A percentile compares a stretch with the other conserved stretches of the same genome.
Evolutionary conservation across 2,329 filamentous ascomycete genomes (phyloP).

Genomic region (Sodiomyces alkalinus): DNA sequence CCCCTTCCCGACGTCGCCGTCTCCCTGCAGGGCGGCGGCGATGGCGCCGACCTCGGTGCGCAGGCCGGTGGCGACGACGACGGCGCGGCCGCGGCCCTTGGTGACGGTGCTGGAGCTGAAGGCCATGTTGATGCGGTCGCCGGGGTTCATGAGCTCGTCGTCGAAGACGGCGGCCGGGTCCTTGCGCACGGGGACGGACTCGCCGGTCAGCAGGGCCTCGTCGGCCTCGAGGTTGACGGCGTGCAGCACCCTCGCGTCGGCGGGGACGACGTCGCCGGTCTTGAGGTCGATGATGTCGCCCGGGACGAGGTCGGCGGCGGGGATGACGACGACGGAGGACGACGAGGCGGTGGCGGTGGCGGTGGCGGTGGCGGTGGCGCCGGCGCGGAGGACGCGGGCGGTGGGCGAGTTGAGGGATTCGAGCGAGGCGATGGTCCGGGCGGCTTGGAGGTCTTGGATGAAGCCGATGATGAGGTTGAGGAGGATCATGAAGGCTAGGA

Average conservation of each 20-base stretch:
- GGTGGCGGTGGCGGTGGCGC: constrained; percentile 14
- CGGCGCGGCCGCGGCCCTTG: constrained; percentile 40
- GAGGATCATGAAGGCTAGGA: constrained; percentile 34
- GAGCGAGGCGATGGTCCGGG: constrained; percentile 25
- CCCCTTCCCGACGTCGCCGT: constrained; percentile 1
- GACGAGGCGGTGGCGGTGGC: constrained; percentile 30
- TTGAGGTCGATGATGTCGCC: constrained; percentile 35
- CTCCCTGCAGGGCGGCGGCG: constrained; percentile 23
- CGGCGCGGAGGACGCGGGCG: constrained; percentile 21
- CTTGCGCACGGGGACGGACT: constrained; percentile 40
- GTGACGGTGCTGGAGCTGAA: constrained; percentile 41
- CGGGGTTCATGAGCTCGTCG: constrained; percentile 17
- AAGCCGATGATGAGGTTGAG: constrained; percentile 36
- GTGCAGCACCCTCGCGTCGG: constrained; percentile 36
- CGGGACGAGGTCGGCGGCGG: constrained; percentile 28
- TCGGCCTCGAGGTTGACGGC: constrained; percentile 50
- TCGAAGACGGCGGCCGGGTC: constrained; percentile 23
- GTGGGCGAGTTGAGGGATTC: constrained; percentile 19
- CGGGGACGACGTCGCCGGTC: constrained; percentile 40
- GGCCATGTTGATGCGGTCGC: constrained; percentile 41
- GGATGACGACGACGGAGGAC: too few relatives aligned
- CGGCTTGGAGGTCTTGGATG: constrained; percentile 24
- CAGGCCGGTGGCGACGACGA: constrained; percentile 45
- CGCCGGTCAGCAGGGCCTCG: constrained; percentile 44
- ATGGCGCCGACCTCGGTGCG: constrained; percentile 44